A percentile compares a stretch with the other conserved stretches of the same genome.
Evolutionary conservation across 208 protist genomes (phyloP).

Genomic region (Trypanosoma lewisi): DNA sequence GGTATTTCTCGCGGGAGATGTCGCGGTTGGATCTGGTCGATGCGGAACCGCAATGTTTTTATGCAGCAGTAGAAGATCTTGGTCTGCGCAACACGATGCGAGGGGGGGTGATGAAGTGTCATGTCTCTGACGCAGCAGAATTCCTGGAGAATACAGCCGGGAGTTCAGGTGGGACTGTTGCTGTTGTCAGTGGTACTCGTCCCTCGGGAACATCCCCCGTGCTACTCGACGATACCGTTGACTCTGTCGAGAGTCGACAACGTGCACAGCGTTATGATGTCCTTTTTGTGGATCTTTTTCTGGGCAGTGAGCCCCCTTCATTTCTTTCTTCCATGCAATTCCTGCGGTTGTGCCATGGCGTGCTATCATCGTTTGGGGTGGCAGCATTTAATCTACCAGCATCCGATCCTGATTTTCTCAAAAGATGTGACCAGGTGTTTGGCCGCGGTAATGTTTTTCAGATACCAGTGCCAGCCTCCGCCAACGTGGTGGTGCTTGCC

Average conservation of each 20-base stretch:
- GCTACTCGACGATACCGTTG: not conserved
- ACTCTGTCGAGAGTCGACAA: not conserved
- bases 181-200: not conserved
- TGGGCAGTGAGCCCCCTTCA: constrained; percentile 56
- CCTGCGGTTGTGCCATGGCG: constrained; percentile 41
- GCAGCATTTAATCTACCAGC: constrained; percentile 77
- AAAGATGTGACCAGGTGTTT: constrained; percentile 50
- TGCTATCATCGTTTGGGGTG: constrained; percentile 63
- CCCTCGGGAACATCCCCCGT: not conserved
- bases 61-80: constrained; percentile 69
- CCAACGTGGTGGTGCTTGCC: constrained; percentile 80
- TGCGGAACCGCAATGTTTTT: constrained; percentile 69
- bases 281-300: constrained; percentile 83
- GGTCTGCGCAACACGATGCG: constrained; percentile 53
- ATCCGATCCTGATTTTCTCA: constrained; percentile 50
- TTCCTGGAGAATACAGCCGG: constrained; percentile 29
- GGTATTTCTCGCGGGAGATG: constrained; percentile 54
- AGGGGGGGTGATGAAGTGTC: constrained; percentile 37
- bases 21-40: constrained; percentile 74
- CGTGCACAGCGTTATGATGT: constrained; percentile 45
- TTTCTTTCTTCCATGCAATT: constrained; percentile 51
- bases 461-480: constrained; percentile 51
- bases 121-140: constrained; percentile 40
- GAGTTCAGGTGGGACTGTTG: not conserved
- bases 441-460: constrained; percentile 63